Evolutionary conservation across 2,329 filamentous ascomycete species (phyloP).

Genomic region (Phyllosticta citriasiana): DNA sequence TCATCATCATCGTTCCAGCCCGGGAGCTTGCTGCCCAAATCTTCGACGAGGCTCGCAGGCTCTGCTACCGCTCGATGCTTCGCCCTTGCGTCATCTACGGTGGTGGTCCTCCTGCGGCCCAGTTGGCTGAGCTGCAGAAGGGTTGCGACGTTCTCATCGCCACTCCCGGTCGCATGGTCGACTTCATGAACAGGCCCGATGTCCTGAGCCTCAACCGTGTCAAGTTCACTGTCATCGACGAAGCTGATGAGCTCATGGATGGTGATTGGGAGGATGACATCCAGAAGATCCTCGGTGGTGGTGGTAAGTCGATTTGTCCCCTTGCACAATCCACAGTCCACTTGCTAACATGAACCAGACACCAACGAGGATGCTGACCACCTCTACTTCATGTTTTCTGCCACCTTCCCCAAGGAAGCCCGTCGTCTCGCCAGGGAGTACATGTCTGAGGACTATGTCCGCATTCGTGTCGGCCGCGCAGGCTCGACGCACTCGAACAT

Average conservation of each 20-base stretch:
- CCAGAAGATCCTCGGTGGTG: conserved; percentile 64
- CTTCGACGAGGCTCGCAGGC: conserved; percentile 83
- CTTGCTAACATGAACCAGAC: conserved; percentile 37
- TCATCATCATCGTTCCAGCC: conserved; percentile 76
- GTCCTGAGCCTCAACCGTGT: conserved; percentile 65
- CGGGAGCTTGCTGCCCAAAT: conserved; percentile 90
- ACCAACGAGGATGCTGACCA: conserved; percentile 65
- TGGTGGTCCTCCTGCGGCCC: conserved; percentile 60
- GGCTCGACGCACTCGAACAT: conserved; percentile 80
- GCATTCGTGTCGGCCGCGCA: conserved; percentile 76
- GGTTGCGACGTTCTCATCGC: conserved; percentile 87
- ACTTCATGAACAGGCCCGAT: conserved; percentile 67
- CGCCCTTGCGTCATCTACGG: conserved; percentile 86
- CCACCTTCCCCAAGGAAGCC: conserved; percentile 77
- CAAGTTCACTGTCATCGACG: conserved; percentile 72
- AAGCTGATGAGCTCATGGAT: conserved; percentile 86
- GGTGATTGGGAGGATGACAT: conserved; percentile 70
- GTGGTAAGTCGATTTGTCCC: conserved; percentile 42
- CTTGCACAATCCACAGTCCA: neutral
- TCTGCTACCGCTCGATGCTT: conserved; percentile 92
- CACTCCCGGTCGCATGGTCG: conserved; percentile 74
- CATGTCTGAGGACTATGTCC: conserved; percentile 63
- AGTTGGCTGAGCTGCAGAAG: conserved; percentile 62
- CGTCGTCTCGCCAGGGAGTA: conserved; percentile 69
- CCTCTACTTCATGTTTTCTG: conserved; percentile 76